phyloP scores from a whole-genome alignment of 768 basidiomycete genomes.

The Candolleomyces eurysporus region DNA sequence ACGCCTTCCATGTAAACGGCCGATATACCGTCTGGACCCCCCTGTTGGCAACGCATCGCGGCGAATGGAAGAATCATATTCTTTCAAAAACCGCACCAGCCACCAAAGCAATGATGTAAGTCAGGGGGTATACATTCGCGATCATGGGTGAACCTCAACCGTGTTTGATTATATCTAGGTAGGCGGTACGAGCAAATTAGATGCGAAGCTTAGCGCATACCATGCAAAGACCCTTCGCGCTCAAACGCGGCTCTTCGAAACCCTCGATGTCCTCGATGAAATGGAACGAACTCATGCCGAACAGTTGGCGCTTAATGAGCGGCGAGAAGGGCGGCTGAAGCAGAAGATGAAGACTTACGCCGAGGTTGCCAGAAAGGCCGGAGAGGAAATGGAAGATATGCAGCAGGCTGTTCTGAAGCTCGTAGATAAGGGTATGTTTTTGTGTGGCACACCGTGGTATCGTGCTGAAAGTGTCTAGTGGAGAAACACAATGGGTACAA shows the following conservation, averaged over 20 bases:
- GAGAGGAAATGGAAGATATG: slow-evolving; percentile 52
- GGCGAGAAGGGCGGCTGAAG: slow-evolving; percentile 32
- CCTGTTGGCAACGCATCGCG: background rate
- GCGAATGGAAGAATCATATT: background rate
- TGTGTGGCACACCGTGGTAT: background rate
- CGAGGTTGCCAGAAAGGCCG: slow-evolving; percentile 28
- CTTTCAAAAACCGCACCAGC: background rate
- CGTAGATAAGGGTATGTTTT: slow-evolving; percentile 56
- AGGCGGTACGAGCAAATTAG: background rate
- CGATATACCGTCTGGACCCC: background rate
- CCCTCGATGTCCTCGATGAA: slow-evolving; percentile 49
- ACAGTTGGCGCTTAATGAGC: slow-evolving; percentile 36
- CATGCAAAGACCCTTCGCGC: slow-evolving; percentile 1
- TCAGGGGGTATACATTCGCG: background rate
- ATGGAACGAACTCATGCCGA: slow-evolving; percentile 34
- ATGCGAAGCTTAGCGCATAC: background rate
- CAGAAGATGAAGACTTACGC: slow-evolving; percentile 35
- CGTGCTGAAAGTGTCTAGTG: slow-evolving; percentile 26
- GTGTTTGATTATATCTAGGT: background rate
- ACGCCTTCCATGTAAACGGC: background rate
- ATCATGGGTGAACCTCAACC: background rate
- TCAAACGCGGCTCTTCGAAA: slow-evolving; percentile 46
- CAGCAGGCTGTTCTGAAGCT: slow-evolving; percentile 51
- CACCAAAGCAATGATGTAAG: background rate
- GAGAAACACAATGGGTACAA: slow-evolving; percentile 43